Evolutionary conservation across 2,329 filamentous ascomycete species (phyloP).

Genomic region (Orbilia quercus): DNA sequence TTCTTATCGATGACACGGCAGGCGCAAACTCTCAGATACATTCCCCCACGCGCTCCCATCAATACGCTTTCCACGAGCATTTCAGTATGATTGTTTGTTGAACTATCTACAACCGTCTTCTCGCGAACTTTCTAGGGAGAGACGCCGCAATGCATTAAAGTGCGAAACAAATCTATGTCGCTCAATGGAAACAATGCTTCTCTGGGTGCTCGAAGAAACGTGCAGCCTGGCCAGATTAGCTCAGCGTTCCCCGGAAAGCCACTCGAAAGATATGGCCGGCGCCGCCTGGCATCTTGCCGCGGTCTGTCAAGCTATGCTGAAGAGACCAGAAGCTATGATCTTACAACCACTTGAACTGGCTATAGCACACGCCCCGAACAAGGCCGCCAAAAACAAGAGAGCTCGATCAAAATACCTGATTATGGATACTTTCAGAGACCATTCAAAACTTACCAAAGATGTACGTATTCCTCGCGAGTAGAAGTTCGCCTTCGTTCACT

Average conservation of each 20-base stretch:
- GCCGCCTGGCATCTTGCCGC: background rate
- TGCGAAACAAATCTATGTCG: background rate
- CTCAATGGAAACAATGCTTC: background rate
- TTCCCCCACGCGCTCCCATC: background rate
- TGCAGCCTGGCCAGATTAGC: background rate
- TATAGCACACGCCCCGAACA: background rate
- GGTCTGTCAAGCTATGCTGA: background rate
- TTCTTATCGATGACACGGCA: background rate
- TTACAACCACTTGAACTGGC: background rate
- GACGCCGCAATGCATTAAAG: background rate
- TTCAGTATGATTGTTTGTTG: background rate
- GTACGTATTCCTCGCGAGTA: constrained; percentile 1
- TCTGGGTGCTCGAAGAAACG: background rate
- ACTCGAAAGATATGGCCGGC: background rate
- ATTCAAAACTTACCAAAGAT: background rate
- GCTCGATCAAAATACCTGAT: background rate
- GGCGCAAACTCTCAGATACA: constrained; percentile 6
- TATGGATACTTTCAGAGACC: background rate
- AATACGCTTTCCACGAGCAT: background rate
- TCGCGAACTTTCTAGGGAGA: background rate
- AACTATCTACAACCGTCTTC: background rate
- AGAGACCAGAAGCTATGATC: background rate
- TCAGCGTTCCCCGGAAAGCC: background rate
- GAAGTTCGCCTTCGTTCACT: too few relatives aligned
- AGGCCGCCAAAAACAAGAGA: background rate